phyloP scores from a whole-genome alignment of 2,329 filamentous ascomycete genomes.

The Colletotrichum sp. region DNA sequence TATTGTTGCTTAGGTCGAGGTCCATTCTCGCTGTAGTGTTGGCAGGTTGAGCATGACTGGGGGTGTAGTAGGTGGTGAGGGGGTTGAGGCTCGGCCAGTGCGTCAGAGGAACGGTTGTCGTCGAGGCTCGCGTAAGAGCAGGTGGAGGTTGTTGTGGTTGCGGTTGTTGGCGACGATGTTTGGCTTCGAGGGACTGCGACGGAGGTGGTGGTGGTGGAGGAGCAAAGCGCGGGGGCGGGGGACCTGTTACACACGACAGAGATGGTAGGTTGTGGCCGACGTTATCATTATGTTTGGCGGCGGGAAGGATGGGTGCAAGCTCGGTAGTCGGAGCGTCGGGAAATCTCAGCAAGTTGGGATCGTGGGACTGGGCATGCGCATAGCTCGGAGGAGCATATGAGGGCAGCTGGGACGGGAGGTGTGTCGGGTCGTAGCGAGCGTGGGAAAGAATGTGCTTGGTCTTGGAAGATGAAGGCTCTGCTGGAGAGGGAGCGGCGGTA shows the following conservation, averaged over 20 bases:
- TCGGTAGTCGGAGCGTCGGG: slow-evolving; percentile 40
- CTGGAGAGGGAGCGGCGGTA: neutral
- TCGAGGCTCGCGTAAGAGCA: slow-evolving; percentile 22
- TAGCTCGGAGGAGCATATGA: slow-evolving; percentile 42
- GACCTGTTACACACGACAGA: slow-evolving; percentile 43
- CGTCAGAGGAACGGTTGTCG: slow-evolving; percentile 30
- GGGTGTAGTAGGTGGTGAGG: slow-evolving; percentile 51
- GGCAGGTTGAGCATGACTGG: slow-evolving; percentile 45
- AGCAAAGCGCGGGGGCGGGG: slow-evolving; percentile 25
- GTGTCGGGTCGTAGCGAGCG: slow-evolving; percentile 22
- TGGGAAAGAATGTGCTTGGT: slow-evolving; percentile 14
- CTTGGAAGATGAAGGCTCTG: neutral
- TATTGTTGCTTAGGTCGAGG: slow-evolving; percentile 46
- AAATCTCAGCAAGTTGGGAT: slow-evolving; percentile 34
- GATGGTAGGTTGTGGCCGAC: slow-evolving; percentile 42
- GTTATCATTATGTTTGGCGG: slow-evolving; percentile 27
- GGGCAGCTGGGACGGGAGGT: slow-evolving; percentile 29
- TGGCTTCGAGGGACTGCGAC: slow-evolving; percentile 11
- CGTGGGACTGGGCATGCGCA: slow-evolving; percentile 34
- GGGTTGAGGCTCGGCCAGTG: slow-evolving; percentile 57
- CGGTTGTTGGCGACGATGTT: slow-evolving; percentile 9
- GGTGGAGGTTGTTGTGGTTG: slow-evolving; percentile 10
- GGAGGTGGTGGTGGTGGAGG: slow-evolving; percentile 24
- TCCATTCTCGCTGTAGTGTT: slow-evolving; percentile 56
- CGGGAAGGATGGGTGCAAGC: slow-evolving; percentile 46